Evolutionary conservation across 352 stramenopile genomes (phyloP).

Genomic region (Globisporangium parvum): DNA sequence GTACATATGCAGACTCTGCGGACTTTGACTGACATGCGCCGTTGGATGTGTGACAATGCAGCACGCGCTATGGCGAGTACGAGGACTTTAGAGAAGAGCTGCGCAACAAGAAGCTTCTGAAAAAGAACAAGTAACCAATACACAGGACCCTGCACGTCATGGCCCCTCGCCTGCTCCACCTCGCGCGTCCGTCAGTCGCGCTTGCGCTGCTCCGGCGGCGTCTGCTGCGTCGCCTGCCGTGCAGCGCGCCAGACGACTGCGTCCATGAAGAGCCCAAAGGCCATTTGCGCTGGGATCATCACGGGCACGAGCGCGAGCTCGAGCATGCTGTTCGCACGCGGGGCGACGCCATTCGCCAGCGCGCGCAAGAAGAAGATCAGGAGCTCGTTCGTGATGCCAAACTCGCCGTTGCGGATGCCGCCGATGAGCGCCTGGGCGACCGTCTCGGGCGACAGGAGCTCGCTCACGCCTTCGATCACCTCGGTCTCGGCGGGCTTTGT

Average conservation of each 20-base stretch:
- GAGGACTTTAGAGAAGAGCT: conserved; percentile 81
- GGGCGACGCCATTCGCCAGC: neutral
- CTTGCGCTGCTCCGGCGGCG: too few relatives aligned
- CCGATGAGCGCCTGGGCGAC: conserved; percentile 63
- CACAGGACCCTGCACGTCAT: too few relatives aligned
- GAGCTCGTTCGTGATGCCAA: conserved; percentile 23
- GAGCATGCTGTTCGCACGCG: neutral
- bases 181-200: too few relatives aligned
- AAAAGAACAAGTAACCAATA: conserved; percentile 47
- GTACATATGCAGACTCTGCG: neutral
- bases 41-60: conserved; percentile 13
- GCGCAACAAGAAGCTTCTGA: conserved; percentile 77
- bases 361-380: neutral
- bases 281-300: neutral
- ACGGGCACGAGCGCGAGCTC: neutral
- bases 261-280: neutral
- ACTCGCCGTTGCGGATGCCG: conserved; percentile 58
- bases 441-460: conserved; percentile 38
- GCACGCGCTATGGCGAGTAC: conserved; percentile 71
- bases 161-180: too few relatives aligned
- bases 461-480: conserved; percentile 62
- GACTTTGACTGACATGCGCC: neutral
- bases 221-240: neutral
- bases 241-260: neutral
- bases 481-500: conserved; percentile 71